Percentiles rank a stretch among this genome's conserved stretches.
Evolutionary conservation across 768 basidiomycete species (phyloP).

Genomic region (Agrocybe pediades): DNA sequence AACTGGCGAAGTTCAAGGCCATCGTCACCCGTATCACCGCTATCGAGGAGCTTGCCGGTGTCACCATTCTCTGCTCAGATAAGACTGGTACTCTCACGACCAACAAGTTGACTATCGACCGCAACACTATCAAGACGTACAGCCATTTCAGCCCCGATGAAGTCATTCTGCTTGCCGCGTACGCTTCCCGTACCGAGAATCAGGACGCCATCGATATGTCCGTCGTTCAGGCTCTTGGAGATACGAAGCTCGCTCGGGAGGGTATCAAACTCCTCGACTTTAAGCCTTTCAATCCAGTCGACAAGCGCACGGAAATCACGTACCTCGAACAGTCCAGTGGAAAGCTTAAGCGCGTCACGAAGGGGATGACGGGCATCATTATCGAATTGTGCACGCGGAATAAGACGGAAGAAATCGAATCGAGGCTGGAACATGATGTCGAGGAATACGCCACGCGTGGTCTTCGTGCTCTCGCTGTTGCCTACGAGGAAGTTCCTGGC

Average conservation of each 20-base stretch:
- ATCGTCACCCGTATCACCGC: constrained; percentile 99
- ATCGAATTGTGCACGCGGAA: constrained; percentile 96
- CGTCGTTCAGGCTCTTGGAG: constrained; percentile 79
- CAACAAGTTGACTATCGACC: constrained; percentile 99
- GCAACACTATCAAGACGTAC: constrained; percentile 87
- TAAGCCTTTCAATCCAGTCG: constrained; percentile 99
- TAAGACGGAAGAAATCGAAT: constrained; percentile 92
- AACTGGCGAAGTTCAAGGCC: constrained; percentile 99
- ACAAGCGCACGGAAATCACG: constrained; percentile 99
- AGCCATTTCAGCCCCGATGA: constrained; percentile 86
- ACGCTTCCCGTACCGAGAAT: constrained; percentile 98
- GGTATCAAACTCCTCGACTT: constrained; percentile 98
- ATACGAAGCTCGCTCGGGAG: constrained; percentile 71
- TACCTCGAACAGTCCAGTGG: constrained; percentile 92
- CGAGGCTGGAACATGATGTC: constrained; percentile 89
- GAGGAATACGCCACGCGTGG: constrained; percentile 95
- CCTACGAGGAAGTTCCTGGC: constrained; percentile 89
- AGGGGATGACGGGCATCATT: constrained; percentile 99
- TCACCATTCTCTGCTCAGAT: constrained; percentile 98
- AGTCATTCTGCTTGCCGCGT: constrained; percentile 91
- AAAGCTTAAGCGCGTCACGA: constrained; percentile 96
- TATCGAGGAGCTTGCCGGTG: constrained; percentile 97
- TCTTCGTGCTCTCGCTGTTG: constrained; percentile 96
- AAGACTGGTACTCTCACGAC: constrained; percentile 98
- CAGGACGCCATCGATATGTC: constrained; percentile 96